Base-by-base conservation (phyloP, 768 basidiomycete genomes). In the Pleurotus salmoneostramineus region DNA sequence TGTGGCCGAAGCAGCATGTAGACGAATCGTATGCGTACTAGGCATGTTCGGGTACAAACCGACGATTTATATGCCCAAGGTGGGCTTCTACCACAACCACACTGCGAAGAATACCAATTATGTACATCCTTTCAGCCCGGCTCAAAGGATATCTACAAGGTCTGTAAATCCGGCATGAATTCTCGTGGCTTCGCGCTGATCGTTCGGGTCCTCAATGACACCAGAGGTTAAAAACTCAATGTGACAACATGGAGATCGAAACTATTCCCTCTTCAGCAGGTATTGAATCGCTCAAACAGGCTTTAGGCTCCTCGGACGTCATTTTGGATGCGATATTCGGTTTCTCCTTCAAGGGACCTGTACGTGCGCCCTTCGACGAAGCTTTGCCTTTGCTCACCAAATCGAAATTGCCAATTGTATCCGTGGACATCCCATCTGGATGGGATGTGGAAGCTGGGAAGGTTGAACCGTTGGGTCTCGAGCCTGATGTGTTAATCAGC, bases 301-400 rank as follows among this genome's bases (percentile, higher is more conserved):
- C 82, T 5, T 76, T 90, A 37, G 65, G 75, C 5, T 75, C 80
- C 33, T 83, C 84, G 3, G 91, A 97, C 69, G 85, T 97, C 44
- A 82, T 98, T 15, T 78, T 99, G 56, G 97, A 99, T 67, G 93
- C 95, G 4, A 90, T 99, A 58, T 99, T 99, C 64, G 97, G 96
- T 4, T 98, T 99, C 76, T 98, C 95, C 1, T 99, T 98, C 83
- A 80, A 89, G 58, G 89, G 90, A 0, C 95, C 97, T 36, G 81
- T 95, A 4, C 88, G 97, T 8, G 72, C 87, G 6, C 97, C 97
- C 0, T 99, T 98, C 72, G 87, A 93, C 64, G 66, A 73, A 0
- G 88, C 87, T 40, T 80, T 99, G 1, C 77, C 81, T 6, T 75
- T 91, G 5, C 73, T 97, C 45, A 75, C 81, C 1, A 66, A 77